Evolutionary conservation across 1,139 yeast genomes (phyloP).

Genomic region (Pichiaceae sp.): DNA sequence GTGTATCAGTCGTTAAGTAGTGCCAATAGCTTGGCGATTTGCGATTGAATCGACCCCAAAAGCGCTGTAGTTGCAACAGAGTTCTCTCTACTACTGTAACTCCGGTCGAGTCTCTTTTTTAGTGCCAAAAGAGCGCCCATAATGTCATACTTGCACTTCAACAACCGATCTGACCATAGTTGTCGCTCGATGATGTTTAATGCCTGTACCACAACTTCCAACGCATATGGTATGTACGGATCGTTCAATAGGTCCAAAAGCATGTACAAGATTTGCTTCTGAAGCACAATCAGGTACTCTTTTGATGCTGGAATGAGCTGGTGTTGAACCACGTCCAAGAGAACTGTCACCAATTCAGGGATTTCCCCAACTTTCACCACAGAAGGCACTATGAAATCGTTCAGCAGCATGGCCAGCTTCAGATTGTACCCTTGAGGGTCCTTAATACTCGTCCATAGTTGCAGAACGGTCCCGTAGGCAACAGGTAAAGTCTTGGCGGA

Average conservation of each 20-base stretch:
- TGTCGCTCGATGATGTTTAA: slow-evolving; percentile 7
- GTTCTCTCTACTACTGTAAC: background rate
- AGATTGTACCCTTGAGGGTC: slow-evolving; percentile 6
- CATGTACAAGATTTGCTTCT: slow-evolving; percentile 13
- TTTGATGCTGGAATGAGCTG: slow-evolving; percentile 11
- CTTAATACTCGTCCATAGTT: slow-evolving; percentile 7
- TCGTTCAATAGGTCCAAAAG: slow-evolving; percentile 17
- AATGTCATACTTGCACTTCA: slow-evolving; percentile 12
- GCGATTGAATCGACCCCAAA: background rate
- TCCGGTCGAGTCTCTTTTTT: background rate
- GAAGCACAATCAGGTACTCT: slow-evolving; percentile 11
- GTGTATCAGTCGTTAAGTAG: background rate
- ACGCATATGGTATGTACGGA: slow-evolving; percentile 17
- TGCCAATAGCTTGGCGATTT: background rate
- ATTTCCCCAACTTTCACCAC: slow-evolving; percentile 16
- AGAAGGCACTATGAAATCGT: slow-evolving; percentile 19
- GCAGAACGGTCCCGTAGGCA: slow-evolving; percentile 15
- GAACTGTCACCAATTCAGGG: slow-evolving; percentile 8
- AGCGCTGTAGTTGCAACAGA: background rate
- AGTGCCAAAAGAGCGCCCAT: slow-evolving; percentile 6
- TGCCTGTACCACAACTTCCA: slow-evolving; percentile 3
- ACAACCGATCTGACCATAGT: slow-evolving; percentile 1
- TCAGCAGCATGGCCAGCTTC: slow-evolving; percentile 14
- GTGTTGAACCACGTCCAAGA: slow-evolving; percentile 8
- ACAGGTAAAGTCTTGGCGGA: slow-evolving; percentile 12